Evolutionary conservation across 78 protist genomes (phyloP).

Genomic region (Parvularia atlantis): DNA sequence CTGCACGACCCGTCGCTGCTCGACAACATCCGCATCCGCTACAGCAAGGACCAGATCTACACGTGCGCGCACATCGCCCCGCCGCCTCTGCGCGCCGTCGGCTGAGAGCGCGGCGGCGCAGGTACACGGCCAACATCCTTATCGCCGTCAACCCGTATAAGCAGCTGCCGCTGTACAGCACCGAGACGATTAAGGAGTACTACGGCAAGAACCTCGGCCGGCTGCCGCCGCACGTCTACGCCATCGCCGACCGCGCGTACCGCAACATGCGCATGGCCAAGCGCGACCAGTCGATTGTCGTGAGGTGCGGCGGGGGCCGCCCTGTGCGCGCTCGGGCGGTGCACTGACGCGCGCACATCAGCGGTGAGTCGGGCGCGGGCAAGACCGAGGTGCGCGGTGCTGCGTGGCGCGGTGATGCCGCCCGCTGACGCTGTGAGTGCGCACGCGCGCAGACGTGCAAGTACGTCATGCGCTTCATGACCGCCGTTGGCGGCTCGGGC

Average conservation of each 20-base stretch:
- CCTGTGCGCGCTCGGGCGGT: not conserved
- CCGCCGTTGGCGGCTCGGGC: constrained; percentile 7
- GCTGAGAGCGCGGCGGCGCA: no score
- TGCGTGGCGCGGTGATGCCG: no score
- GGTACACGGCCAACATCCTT: constrained; percentile 77
- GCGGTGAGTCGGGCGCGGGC: constrained; percentile 79
- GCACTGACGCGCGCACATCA: constrained; percentile 35
- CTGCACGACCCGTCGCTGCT: constrained; percentile 12
- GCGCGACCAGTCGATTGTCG: constrained; percentile 1
- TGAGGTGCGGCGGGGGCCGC: not conserved
- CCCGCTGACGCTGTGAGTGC: no score
- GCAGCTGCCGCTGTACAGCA: constrained; percentile 33
- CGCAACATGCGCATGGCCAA: not conserved
- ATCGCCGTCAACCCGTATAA: constrained; percentile 79
- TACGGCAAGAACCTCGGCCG: constrained; percentile 34
- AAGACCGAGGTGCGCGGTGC: constrained; percentile 70
- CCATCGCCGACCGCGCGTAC: constrained; percentile 25
- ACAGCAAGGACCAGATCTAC: not conserved
- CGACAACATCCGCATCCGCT: not conserved
- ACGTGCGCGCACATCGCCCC: constrained; percentile 27
- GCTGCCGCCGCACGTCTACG: constrained; percentile 42
- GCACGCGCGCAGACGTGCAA: constrained; percentile 60
- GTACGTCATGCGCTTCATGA: constrained; percentile 35
- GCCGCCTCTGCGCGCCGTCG: no score
- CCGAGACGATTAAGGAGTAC: constrained; percentile 42